These are phyloP conservation scores for Picea sitchensis DNA, from an alignment of 75 land plant genomes.

Conservation along the genomic window DNA sequence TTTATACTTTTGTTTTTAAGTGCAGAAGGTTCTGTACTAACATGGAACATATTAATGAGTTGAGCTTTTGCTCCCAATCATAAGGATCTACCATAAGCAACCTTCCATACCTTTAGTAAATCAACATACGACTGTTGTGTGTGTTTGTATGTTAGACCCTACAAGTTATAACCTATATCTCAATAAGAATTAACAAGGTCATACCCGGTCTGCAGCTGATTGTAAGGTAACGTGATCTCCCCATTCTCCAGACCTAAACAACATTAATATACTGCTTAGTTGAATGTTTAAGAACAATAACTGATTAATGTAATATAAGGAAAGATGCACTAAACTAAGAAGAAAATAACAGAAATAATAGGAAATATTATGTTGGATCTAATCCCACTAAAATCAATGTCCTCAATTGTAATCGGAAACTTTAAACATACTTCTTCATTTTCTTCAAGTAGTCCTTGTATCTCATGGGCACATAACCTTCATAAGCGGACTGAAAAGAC, in stretches of 20 bases:
- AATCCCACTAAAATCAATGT: neutral
- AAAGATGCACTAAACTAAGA: neutral
- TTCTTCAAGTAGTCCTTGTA: constrained; percentile 72
- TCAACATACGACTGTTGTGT: too few species aligned
- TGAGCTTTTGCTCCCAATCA: too few species aligned
- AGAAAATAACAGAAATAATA: neutral
- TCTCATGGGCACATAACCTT: constrained; percentile 87
- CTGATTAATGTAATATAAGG: neutral
- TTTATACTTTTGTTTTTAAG: too few species aligned
- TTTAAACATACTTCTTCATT: constrained; percentile 62
- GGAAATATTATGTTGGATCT: neutral
- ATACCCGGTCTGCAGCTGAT: constrained; percentile 93
- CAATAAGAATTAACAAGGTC: neutral
- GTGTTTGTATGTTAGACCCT: too few species aligned
- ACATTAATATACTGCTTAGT: neutral
- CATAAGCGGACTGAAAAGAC: constrained; percentile 50
- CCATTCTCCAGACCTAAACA: constrained; percentile 77
- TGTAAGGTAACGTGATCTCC: constrained; percentile 95
- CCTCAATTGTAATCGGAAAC: neutral
- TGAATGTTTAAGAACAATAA: neutral
- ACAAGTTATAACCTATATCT: too few species aligned
- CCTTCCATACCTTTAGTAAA: too few species aligned
- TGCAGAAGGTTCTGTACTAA: too few species aligned
- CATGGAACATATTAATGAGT: too few species aligned
- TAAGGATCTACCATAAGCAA: too few species aligned